Percentiles rank a stretch among this genome's conserved stretches.
Conservation (phyloP, 2,329 filamentous ascomycete genomes). For the Diaporthe sp. region DNA sequence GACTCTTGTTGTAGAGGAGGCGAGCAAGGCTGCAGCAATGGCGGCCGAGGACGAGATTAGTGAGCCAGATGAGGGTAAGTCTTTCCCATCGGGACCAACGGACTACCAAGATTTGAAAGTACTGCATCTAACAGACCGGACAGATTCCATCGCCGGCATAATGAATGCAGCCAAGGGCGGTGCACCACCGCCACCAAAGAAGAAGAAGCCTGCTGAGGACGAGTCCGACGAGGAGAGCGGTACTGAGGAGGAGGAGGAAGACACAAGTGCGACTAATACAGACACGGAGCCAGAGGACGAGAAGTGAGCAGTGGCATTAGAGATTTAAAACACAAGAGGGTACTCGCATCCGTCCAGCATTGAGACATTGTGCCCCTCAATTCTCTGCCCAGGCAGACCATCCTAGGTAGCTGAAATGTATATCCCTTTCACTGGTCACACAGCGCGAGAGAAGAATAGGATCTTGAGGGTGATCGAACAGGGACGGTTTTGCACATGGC, state of each 20-base stretch:
- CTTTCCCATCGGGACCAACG: neutral
- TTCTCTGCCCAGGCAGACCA: constrained; percentile 28
- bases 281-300: constrained; percentile 75
- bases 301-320: constrained; percentile 29
- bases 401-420: constrained; percentile 31
- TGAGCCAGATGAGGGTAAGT: constrained; percentile 96
- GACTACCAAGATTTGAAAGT: neutral
- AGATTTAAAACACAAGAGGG: neutral
- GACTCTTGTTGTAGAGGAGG: constrained; percentile 89
- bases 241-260: constrained; percentile 79
- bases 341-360: neutral
- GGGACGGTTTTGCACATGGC: constrained; percentile 1
- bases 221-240: constrained; percentile 87
- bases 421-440: constrained; percentile 9
- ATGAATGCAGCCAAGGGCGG: constrained; percentile 89
- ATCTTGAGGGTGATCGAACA: neutral
- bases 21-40: constrained; percentile 85
- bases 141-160: constrained; percentile 91
- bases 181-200: constrained; percentile 66
- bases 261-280: constrained; percentile 78
- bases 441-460: neutral
- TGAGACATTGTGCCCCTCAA: neutral
- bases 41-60: constrained; percentile 94
- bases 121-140: constrained; percentile 48
- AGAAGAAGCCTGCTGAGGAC: constrained; percentile 64